phyloP scores from a whole-genome alignment of 2,329 filamentous ascomycete genomes.

The Lachnellula suecica region DNA sequence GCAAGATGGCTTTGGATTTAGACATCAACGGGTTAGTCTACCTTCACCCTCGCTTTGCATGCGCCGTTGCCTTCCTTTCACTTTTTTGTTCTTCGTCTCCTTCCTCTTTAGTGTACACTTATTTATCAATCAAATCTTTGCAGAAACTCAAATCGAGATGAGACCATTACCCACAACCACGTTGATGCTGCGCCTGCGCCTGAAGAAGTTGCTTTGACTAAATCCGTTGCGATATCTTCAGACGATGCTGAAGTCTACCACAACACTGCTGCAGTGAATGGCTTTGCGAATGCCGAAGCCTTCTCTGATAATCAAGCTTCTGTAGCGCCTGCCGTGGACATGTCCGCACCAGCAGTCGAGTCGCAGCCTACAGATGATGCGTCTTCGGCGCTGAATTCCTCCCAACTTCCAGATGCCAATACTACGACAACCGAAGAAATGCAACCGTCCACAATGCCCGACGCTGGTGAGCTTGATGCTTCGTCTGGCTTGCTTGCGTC shows the following conservation, averaged over 20 bases:
- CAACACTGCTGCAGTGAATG: conserved; percentile 21
- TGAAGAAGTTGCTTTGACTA: conserved; percentile 14
- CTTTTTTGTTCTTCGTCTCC: conserved; percentile 24
- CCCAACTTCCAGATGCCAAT: conserved; percentile 19
- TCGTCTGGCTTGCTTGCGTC: conserved; percentile 11
- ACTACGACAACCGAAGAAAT: conserved; percentile 16
- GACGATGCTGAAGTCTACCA: conserved; percentile 4
- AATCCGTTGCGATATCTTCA: conserved; percentile 15
- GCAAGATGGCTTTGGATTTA: conserved; percentile 51
- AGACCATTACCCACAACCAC: conserved; percentile 16
- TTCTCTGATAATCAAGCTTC: conserved; percentile 31
- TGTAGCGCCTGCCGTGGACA: conserved; percentile 6
- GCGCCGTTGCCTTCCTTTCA: neutral
- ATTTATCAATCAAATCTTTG: conserved; percentile 33
- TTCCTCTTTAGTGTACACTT: conserved; percentile 29
- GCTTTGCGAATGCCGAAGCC: conserved; percentile 21
- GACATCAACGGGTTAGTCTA: conserved; percentile 60
- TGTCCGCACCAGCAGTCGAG: conserved; percentile 3
- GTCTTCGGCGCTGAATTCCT: conserved; percentile 12
- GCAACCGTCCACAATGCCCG: conserved; percentile 13
- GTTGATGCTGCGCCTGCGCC: conserved; percentile 21
- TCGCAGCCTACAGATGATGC: conserved; percentile 17
- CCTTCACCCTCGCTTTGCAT: conserved; percentile 29
- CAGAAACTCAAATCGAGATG: conserved; percentile 32
- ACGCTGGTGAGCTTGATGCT: conserved; percentile 7